Evolutionary conservation across 192 early-diverging fungal genomes (phyloP).

Genomic region (Backusella circina): DNA sequence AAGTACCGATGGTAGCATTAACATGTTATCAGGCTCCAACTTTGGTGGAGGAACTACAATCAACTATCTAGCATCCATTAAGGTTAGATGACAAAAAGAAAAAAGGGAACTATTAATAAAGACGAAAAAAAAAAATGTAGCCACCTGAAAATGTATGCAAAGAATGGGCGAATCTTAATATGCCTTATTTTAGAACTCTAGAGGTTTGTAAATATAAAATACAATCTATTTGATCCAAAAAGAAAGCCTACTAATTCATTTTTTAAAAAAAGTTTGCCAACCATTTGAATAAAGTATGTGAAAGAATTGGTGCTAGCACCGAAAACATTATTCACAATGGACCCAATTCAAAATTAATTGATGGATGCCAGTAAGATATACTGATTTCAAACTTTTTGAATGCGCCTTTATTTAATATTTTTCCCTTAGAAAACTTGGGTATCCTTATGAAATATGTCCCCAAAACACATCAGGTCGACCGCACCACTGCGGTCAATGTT

Average conservation of each 20-base stretch:
- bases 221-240: background rate
- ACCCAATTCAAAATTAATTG: constrained; percentile 58
- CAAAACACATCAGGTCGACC: constrained; percentile 57
- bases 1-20: constrained; percentile 50
- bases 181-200: constrained; percentile 50
- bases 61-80: constrained; percentile 46
- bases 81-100: background rate
- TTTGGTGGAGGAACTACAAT: constrained; percentile 72
- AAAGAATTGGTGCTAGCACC: constrained; percentile 50
- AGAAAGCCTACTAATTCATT: too few species aligned
- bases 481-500: constrained; percentile 66
- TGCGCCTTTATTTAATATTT: too few species aligned
- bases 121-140: constrained; percentile 15
- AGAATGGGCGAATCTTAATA: constrained; percentile 65
- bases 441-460: constrained; percentile 49
- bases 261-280: constrained; percentile 37
- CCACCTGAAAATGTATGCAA: constrained; percentile 58
- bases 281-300: constrained; percentile 47
- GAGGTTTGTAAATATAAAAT: constrained; percentile 1
- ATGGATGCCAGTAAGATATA: constrained; percentile 56
- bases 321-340: constrained; percentile 54
- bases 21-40: constrained; percentile 52
- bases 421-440: constrained; percentile 47
- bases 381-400: too few species aligned
- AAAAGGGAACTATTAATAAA: background rate